A percentile compares a stretch with the other conserved stretches of the same genome.
These are phyloP conservation scores for Santalum album DNA, from an alignment of 164 flowering plant species.

Conservation along the genomic window DNA sequence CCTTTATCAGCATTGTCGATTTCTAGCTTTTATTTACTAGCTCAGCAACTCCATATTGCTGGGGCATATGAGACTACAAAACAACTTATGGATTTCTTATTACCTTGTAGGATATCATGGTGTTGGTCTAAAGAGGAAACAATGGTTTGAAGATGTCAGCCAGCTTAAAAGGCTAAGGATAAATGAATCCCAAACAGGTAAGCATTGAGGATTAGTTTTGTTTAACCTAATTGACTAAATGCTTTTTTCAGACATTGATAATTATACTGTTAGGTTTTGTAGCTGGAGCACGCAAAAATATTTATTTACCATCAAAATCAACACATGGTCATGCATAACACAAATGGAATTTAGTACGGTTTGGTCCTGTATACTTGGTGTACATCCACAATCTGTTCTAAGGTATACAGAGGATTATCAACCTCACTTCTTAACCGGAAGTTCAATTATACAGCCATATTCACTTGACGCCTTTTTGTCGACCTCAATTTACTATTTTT, in stretches of 20 bases:
- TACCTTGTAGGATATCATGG: constrained; percentile 7
- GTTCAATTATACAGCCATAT: too few relatives aligned
- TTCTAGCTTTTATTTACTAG: background rate
- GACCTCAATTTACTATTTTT: too few relatives aligned
- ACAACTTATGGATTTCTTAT: background rate
- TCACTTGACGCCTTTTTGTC: too few relatives aligned
- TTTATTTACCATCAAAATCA: too few relatives aligned
- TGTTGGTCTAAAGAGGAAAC: constrained; percentile 27
- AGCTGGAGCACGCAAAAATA: background rate
- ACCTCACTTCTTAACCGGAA: too few relatives aligned
- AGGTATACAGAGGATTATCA: too few relatives aligned
- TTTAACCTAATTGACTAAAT: background rate
- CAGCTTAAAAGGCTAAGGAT: constrained; percentile 25
- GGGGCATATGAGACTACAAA: too few relatives aligned
- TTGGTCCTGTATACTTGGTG: too few relatives aligned
- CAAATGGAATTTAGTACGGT: too few relatives aligned
- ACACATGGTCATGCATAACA: too few relatives aligned
- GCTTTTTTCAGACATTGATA: background rate
- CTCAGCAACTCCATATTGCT: background rate
- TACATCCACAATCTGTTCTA: too few relatives aligned
- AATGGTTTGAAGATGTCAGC: constrained; percentile 11
- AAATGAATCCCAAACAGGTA: constrained; percentile 15
- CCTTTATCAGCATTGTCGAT: background rate
- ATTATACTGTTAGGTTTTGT: background rate
- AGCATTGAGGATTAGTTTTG: background rate